A percentile compares a stretch with the other conserved stretches of the same genome.
Conservation (phyloP, 257 asterid species). For the Penstemon eatonii region DNA sequence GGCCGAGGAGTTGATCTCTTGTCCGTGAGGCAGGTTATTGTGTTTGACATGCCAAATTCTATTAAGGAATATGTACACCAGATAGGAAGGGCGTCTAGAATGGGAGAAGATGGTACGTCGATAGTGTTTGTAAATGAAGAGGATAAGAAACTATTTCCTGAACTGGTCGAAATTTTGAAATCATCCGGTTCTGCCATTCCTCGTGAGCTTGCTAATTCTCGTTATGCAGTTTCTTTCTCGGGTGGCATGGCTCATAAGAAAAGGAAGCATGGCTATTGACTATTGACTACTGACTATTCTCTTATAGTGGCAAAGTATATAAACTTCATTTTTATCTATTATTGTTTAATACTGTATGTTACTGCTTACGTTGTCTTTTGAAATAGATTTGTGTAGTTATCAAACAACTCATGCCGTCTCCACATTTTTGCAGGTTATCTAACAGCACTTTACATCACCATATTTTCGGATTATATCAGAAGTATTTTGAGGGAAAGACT, state of each 20-base stretch:
- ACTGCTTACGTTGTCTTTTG: too few relatives aligned
- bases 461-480: too few relatives aligned
- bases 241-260: slow-evolving; percentile 49
- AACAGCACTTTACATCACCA: too few relatives aligned
- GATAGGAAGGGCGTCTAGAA: slow-evolving; percentile 92
- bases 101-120: slow-evolving; percentile 79
- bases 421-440: too few relatives aligned
- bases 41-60: slow-evolving; percentile 91
- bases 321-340: background rate
- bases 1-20: slow-evolving; percentile 84
- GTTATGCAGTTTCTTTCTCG: slow-evolving; percentile 41
- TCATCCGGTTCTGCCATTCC: slow-evolving; percentile 81
- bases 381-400: too few relatives aligned
- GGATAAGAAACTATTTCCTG: slow-evolving; percentile 66
- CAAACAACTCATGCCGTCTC: too few relatives aligned
- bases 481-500: too few relatives aligned
- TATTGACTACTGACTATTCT: too few relatives aligned
- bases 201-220: slow-evolving; percentile 67
- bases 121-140: slow-evolving; percentile 82
- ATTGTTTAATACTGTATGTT: background rate
- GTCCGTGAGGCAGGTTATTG: slow-evolving; percentile 76
- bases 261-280: slow-evolving; percentile 52
- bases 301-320: background rate
- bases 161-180: slow-evolving; percentile 59
- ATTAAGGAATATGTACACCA: slow-evolving; percentile 88